phyloP scores from a whole-genome alignment of 108 stramenopile species.

The Stephanodiscus triporus region DNA sequence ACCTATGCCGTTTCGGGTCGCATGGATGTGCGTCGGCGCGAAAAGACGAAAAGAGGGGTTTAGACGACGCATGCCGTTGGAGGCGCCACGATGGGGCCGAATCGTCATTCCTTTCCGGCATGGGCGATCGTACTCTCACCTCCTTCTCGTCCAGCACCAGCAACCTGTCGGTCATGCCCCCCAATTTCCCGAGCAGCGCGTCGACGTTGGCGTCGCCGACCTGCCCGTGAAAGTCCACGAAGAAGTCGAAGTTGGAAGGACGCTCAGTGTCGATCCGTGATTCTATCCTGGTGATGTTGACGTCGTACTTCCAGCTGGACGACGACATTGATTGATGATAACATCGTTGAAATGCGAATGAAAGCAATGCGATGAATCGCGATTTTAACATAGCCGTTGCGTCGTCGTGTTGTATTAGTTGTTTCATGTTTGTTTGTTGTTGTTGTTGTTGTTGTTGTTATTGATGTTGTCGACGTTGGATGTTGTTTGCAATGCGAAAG shows the following conservation, averaged over 20 bases:
- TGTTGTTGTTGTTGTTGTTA: too few relatives aligned
- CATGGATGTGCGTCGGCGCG: neutral
- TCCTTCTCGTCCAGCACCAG: slow-evolving; percentile 87
- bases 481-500: neutral
- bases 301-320: slow-evolving; percentile 85
- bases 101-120: too few relatives aligned
- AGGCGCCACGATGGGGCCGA: too few relatives aligned
- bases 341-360: neutral
- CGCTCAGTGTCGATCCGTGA: slow-evolving; percentile 60
- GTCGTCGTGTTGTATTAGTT: neutral
- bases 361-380: neutral
- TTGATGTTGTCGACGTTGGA: neutral
- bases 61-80: neutral
- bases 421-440: neutral
- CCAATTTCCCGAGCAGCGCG: slow-evolving; percentile 57
- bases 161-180: slow-evolving; percentile 64
- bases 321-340: neutral
- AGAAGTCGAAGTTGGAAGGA: slow-evolving; percentile 73
- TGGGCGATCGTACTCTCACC: slow-evolving; percentile 25
- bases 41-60: neutral
- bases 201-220: slow-evolving; percentile 62
- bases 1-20: slow-evolving; percentile 33
- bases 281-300: slow-evolving; percentile 93
- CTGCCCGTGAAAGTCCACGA: slow-evolving; percentile 78
- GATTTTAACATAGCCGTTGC: neutral